phyloP scores from a whole-genome alignment of 2,329 filamentous ascomycete genomes.

The Microcera coccophila region DNA sequence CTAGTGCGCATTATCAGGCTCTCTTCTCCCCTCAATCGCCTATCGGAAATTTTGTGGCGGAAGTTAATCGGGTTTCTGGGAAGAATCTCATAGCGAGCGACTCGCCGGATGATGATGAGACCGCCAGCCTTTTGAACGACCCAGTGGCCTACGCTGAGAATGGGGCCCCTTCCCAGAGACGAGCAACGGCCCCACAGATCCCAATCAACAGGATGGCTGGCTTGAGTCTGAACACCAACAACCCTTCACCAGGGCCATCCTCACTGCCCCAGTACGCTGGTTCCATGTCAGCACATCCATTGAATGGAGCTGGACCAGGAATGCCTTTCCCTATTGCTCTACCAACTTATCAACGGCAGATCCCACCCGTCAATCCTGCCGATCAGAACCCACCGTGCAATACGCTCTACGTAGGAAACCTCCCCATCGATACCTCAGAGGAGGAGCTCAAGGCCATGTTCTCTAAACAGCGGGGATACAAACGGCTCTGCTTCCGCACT shows the following conservation, averaged over 20 bases:
- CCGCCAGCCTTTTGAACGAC: constrained; percentile 66
- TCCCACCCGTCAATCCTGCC: constrained; percentile 84
- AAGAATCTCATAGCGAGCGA: constrained; percentile 72
- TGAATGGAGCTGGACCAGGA: constrained; percentile 36
- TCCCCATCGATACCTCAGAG: constrained; percentile 87
- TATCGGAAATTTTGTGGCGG: constrained; percentile 65
- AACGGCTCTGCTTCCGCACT: constrained; percentile 87
- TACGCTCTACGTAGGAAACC: constrained; percentile 94
- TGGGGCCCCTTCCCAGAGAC: constrained; percentile 46
- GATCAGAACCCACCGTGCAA: constrained; percentile 98
- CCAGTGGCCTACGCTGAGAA: constrained; percentile 70
- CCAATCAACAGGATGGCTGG: constrained; percentile 65
- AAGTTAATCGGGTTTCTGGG: constrained; percentile 57
- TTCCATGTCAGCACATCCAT: constrained; percentile 43
- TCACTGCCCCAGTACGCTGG: constrained; percentile 45
- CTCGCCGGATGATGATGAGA: constrained; percentile 62
- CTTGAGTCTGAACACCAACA: constrained; percentile 67
- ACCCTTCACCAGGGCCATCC: constrained; percentile 46
- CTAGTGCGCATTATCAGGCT: constrained; percentile 52
- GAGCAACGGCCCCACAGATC: constrained; percentile 68
- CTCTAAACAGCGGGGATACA: constrained; percentile 89
- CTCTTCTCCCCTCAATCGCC: constrained; percentile 72
- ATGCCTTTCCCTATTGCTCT: constrained; percentile 36
- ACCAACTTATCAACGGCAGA: constrained; percentile 58
- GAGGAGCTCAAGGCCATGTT: constrained; percentile 94